Percentiles rank a stretch among this genome's conserved stretches.
phyloP scores from a whole-genome alignment of 1,284 basidiomycete species.

The Agroathelia rolfsii region DNA sequence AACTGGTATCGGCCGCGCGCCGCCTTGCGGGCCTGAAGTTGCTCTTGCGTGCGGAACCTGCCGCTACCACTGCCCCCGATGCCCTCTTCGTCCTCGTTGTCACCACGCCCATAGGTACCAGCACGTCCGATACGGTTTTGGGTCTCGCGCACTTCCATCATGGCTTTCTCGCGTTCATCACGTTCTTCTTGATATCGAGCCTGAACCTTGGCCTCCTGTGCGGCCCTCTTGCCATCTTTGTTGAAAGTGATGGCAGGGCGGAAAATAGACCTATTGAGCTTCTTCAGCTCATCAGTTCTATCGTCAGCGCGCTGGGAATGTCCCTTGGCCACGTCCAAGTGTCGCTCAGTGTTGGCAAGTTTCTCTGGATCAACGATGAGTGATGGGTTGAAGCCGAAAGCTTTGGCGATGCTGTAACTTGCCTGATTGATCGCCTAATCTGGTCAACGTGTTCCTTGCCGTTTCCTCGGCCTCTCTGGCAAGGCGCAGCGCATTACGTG shows the following conservation, averaged over 20 bases:
- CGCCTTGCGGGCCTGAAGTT: slow-evolving; percentile 46
- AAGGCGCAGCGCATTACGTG: slow-evolving; percentile 87
- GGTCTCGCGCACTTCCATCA: slow-evolving; percentile 79
- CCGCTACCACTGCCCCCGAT: slow-evolving; percentile 28
- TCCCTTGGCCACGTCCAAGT: slow-evolving; percentile 90
- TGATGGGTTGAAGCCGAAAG: slow-evolving; percentile 5
- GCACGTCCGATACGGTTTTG: slow-evolving; percentile 81
- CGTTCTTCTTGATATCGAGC: slow-evolving; percentile 87
- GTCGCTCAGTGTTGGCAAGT: slow-evolving; percentile 92
- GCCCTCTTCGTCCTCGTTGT: slow-evolving; percentile 30
- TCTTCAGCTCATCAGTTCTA: slow-evolving; percentile 88
- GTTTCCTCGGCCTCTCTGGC: slow-evolving; percentile 96
- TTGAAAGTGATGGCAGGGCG: slow-evolving; percentile 85
- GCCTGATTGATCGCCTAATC: slow-evolving; percentile 95
- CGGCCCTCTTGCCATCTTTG: slow-evolving; percentile 85
- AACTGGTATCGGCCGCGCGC: slow-evolving; percentile 87
- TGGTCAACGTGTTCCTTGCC: slow-evolving; percentile 76
- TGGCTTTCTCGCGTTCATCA: slow-evolving; percentile 74
- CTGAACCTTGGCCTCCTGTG: slow-evolving; percentile 83
- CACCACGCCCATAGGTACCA: slow-evolving; percentile 42
- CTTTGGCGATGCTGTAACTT: slow-evolving; percentile 17
- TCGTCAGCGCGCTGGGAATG: slow-evolving; percentile 87
- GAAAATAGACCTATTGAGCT: slow-evolving; percentile 94
- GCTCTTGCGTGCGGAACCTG: slow-evolving; percentile 36
- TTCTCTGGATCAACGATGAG: slow-evolving; percentile 46